Evolutionary conservation across 768 basidiomycete species (phyloP).

Genomic region (Hirschioporus abietinus): DNA sequence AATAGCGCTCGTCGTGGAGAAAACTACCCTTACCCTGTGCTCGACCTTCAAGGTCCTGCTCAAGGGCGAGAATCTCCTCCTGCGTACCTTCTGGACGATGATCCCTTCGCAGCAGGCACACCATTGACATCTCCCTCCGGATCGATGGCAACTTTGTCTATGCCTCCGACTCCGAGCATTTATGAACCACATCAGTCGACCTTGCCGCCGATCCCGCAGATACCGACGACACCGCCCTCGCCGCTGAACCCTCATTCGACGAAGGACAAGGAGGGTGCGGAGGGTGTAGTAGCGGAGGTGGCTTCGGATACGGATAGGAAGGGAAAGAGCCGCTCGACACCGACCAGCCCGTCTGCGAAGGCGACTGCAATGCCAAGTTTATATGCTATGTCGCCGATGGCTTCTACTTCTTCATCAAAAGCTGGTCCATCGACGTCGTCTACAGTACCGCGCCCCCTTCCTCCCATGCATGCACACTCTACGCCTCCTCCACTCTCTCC

Average conservation of each 20-base stretch:
- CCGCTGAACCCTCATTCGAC: not conserved
- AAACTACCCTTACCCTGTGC: not conserved
- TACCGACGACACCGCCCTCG: not conserved
- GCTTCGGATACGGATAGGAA: not conserved
- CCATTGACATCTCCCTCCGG: constrained; percentile 6
- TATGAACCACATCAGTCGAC: not conserved
- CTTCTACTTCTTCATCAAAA: not conserved
- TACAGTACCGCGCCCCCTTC: not conserved
- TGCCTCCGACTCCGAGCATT: not conserved
- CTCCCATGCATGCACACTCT: constrained; percentile 1
- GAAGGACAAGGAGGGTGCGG: not conserved
- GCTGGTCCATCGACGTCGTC: not conserved
- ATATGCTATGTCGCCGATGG: not conserved
- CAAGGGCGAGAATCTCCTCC: constrained; percentile 15
- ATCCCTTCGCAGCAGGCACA: constrained; percentile 66
- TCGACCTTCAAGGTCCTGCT: not conserved
- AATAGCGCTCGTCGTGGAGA: constrained; percentile 8
- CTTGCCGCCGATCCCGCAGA: not conserved
- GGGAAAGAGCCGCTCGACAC: not conserved
- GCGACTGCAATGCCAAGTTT: not conserved
- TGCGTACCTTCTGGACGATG: constrained; percentile 56
- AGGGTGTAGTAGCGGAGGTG: not conserved
- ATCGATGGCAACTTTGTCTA: not conserved
- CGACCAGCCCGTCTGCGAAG: not conserved
- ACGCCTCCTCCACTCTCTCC: constrained; percentile 5